These are phyloP conservation scores for Chalciporus pseudorubinellus DNA, from an alignment of 768 basidiomycete species.

Conservation along the genomic window DNA sequence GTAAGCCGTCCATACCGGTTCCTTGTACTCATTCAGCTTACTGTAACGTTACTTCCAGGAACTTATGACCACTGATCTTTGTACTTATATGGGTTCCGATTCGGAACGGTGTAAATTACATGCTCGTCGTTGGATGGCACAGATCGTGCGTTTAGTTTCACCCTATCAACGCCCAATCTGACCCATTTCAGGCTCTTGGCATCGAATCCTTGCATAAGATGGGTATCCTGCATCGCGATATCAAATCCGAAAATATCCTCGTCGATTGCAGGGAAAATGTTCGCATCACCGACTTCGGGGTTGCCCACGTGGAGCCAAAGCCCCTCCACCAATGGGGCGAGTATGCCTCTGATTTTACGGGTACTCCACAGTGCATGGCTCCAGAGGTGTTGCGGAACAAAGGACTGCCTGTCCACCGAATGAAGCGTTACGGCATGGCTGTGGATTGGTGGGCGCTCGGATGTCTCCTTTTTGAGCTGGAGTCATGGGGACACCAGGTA, in stretches of 20 bases:
- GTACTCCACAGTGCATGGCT: slow-evolving; percentile 40
- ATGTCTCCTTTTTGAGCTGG: slow-evolving; percentile 39
- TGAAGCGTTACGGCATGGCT: slow-evolving; percentile 27
- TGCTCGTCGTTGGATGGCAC: slow-evolving; percentile 40
- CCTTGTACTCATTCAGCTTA: neutral
- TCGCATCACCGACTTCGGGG: slow-evolving; percentile 43
- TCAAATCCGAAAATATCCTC: slow-evolving; percentile 72
- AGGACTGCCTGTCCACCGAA: slow-evolving; percentile 1
- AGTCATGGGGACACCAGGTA: slow-evolving; percentile 28
- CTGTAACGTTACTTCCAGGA: slow-evolving; percentile 27
- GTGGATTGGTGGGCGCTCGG: slow-evolving; percentile 46
- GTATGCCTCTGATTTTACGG: slow-evolving; percentile 29
- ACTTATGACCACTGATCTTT: slow-evolving; percentile 39
- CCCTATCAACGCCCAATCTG: neutral
- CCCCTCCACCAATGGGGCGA: slow-evolving; percentile 11
- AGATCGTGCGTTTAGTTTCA: slow-evolving; percentile 30
- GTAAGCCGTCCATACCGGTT: slow-evolving; percentile 20
- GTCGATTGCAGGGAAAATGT: slow-evolving; percentile 42
- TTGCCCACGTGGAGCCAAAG: slow-evolving; percentile 24
- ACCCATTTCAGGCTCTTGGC: slow-evolving; percentile 36
- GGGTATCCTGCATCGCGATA: slow-evolving; percentile 66
- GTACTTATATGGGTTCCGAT: slow-evolving; percentile 26
- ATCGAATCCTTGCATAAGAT: slow-evolving; percentile 49
- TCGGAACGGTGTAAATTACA: slow-evolving; percentile 25
- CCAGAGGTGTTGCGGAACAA: slow-evolving; percentile 39